Base-by-base conservation (phyloP, 768 basidiomycete genomes). In the Rhodotorula babjevae region DNA sequence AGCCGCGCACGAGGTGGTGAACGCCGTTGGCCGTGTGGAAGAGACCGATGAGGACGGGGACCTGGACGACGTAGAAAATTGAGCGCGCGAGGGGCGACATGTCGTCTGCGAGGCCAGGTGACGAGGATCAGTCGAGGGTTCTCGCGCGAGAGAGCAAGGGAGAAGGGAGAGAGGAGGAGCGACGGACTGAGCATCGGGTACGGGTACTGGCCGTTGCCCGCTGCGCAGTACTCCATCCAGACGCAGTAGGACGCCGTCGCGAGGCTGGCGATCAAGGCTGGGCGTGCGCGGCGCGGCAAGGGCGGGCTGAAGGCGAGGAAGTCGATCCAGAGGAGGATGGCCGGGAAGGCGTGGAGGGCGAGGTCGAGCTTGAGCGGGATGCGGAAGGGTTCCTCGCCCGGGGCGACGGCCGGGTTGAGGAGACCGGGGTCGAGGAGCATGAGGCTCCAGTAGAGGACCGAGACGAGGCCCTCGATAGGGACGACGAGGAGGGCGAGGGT, bases 271-370 rank as follows among this genome's bases (percentile, higher is more conserved):
- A 77, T 65, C 16, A 67, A 23, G 23, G 65, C 12, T 0, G 77
- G 77, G n/a, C 62, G 62, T 21, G 72, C 73, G 5, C 52, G 42
- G n/a, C 47, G 57, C 11, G 75, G 69, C 65, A 74, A 74, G 6
- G 69, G 73, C n/a, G 77, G 77, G 16, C 68, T 70, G 65, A 75
- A 76, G 63, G 58, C 33, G 55, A 78, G 73, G 53, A 78, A 78
- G 73, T 78, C 77, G 67, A 63, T 46, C 77, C 76, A 77, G 36
- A 78, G 77, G 64, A 67, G 67, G 42, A 14, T 14, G 64, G 72
- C 71, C 29, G 65, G 53, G 71, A 74, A 25, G 8, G 69, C 73
- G 50, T 73, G 76, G 23, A 78, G 56, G 49, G 67, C 66, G 11
- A 78, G 33, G 63, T 78, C 77, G 44, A 61, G 60, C 25, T n/a